A percentile compares a stretch with the other conserved stretches of the same genome.
These are phyloP conservation scores for Trichosanthes truncata DNA, from an alignment of 306 rosid genomes.

Conservation along the genomic window DNA sequence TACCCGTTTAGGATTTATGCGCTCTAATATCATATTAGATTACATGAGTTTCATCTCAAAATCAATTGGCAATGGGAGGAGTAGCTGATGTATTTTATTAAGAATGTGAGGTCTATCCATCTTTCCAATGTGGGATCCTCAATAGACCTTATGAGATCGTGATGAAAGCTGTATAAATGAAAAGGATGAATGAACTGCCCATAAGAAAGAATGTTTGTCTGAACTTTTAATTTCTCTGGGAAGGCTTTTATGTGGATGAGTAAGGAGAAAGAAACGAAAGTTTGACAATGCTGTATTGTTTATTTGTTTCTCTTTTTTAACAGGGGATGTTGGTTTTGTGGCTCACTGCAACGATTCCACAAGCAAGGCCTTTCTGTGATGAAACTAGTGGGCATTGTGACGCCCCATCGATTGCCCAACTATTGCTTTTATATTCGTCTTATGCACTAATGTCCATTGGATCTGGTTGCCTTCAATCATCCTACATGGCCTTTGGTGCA, in stretches of 20 bases:
- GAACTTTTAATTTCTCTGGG: background rate
- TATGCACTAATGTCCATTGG: conserved; percentile 18
- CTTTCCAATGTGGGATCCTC: too few relatives aligned
- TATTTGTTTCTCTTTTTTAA: background rate
- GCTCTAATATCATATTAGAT: too few relatives aligned
- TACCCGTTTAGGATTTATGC: too few relatives aligned
- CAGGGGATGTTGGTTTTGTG: conserved; percentile 26
- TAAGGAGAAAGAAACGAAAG: background rate
- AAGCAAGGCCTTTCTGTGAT: conserved; percentile 12
- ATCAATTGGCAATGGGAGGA: too few relatives aligned
- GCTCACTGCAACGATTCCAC: conserved; percentile 14
- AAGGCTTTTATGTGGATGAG: background rate
- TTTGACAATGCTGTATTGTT: background rate
- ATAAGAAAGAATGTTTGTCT: background rate
- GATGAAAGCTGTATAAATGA: background rate
- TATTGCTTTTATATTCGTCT: conserved; percentile 5
- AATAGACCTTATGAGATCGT: background rate
- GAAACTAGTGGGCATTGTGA: background rate
- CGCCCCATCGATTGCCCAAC: conserved; percentile 1
- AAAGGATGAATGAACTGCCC: background rate
- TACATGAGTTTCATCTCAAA: too few relatives aligned
- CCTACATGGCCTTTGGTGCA: conserved; percentile 18
- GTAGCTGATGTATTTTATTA: too few relatives aligned
- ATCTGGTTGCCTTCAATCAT: conserved; percentile 18
- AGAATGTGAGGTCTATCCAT: too few relatives aligned